These are phyloP conservation scores for Dipteronia dyeriana DNA, from an alignment of 345 rosid species.

Conservation along the genomic window DNA sequence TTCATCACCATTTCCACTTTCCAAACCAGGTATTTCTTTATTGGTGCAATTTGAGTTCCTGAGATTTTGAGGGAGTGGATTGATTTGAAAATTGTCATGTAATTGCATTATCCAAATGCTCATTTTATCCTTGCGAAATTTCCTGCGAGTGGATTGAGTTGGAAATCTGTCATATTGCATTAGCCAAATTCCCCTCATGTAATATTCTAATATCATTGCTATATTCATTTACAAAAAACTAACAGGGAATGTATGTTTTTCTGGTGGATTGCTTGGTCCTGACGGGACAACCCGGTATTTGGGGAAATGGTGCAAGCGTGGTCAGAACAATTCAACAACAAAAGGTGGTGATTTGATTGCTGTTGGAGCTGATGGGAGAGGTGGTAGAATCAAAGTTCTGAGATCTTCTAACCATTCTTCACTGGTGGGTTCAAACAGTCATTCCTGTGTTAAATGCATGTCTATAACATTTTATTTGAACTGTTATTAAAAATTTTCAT, in stretches of 20 bases:
- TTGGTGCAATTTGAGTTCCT: conserved; percentile 10
- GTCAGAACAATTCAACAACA: conserved; percentile 40
- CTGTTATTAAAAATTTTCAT: background rate
- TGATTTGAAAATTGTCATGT: background rate
- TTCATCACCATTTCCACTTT: conserved; percentile 28
- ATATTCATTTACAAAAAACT: conserved; percentile 19
- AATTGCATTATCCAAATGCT: background rate
- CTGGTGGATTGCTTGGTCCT: conserved; percentile 73
- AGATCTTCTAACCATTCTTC: conserved; percentile 57
- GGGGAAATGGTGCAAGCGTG: conserved; percentile 91
- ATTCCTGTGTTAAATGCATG: conserved; percentile 1
- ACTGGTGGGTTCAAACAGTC: conserved; percentile 41
- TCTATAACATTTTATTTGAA: background rate
- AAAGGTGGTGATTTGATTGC: conserved; percentile 62
- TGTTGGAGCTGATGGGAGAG: conserved; percentile 90
- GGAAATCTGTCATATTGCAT: background rate
- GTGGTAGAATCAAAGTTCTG: conserved; percentile 78
- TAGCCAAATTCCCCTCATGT: background rate
- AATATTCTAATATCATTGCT: background rate
- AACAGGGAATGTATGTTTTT: conserved; percentile 59
- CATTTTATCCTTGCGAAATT: background rate
- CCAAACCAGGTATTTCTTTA: conserved; percentile 53
- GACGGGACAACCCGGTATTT: conserved; percentile 67
- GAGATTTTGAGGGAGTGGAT: background rate
- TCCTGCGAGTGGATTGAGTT: background rate